phyloP scores from a whole-genome alignment of 2,329 filamentous ascomycete genomes.

The Pleomassaria siparia region DNA sequence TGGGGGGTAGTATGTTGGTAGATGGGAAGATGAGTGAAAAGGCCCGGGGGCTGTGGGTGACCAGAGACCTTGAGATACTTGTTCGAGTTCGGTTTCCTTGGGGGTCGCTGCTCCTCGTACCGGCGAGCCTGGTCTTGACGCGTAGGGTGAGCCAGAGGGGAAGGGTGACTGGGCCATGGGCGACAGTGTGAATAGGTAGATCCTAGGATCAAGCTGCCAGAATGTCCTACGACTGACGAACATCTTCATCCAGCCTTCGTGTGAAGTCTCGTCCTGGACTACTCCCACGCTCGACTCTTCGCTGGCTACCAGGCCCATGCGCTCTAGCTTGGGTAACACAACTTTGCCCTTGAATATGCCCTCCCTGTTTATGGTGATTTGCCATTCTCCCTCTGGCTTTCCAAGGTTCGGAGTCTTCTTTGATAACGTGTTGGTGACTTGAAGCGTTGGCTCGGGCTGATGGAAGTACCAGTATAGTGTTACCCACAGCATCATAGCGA shows the following conservation, averaged over 20 bases:
- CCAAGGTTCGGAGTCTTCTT: slow-evolving; percentile 65
- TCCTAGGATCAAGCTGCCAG: slow-evolving; percentile 86
- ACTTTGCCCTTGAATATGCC: slow-evolving; percentile 85
- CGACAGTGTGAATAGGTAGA: slow-evolving; percentile 84
- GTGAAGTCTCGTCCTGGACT: slow-evolving; percentile 61
- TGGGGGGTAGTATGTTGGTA: slow-evolving; percentile 90
- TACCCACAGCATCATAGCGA: slow-evolving; percentile 96
- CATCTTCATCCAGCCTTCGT: slow-evolving; percentile 74
- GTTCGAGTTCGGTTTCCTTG: slow-evolving; percentile 33
- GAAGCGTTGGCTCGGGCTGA: slow-evolving; percentile 70
- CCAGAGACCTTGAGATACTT: slow-evolving; percentile 39
- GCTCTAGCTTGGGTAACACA: slow-evolving; percentile 84
- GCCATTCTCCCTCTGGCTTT: slow-evolving; percentile 82
- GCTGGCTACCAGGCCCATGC: slow-evolving; percentile 82
- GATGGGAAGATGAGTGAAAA: slow-evolving; percentile 78
- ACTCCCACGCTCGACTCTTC: slow-evolving; percentile 75
- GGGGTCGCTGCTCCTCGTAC: slow-evolving; percentile 27
- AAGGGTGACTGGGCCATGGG: slow-evolving; percentile 57
- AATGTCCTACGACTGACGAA: slow-evolving; percentile 80
- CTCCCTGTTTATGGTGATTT: slow-evolving; percentile 78
- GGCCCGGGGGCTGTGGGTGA: slow-evolving; percentile 59
- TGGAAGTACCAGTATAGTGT: slow-evolving; percentile 98
- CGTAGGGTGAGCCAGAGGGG: slow-evolving; percentile 52
- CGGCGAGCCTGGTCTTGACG: slow-evolving; percentile 56
- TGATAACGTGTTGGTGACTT: slow-evolving; percentile 64